A percentile compares a stretch with the other conserved stretches of the same genome.
These are phyloP conservation scores for Fusarium mundagurra DNA, from an alignment of 2,329 filamentous ascomycete species.

Conservation along the genomic window DNA sequence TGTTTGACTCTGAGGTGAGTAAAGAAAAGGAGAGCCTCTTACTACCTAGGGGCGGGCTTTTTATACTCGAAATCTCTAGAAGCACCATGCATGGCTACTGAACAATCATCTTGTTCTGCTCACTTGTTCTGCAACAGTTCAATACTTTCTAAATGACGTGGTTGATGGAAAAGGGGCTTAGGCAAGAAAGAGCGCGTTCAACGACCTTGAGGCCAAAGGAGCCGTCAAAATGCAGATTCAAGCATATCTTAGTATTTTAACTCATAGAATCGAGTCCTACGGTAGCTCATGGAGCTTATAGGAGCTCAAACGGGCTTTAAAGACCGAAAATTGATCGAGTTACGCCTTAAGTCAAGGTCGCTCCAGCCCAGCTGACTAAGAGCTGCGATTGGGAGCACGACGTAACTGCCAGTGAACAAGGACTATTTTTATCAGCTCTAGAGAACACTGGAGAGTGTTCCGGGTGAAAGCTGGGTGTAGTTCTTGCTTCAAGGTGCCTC, in stretches of 20 bases:
- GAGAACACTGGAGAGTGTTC: background rate
- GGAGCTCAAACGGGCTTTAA: background rate
- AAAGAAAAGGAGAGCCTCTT: no score
- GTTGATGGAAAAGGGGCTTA: background rate
- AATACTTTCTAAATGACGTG: background rate
- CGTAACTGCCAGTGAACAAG: background rate
- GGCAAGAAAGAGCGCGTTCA: background rate
- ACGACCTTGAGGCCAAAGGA: background rate
- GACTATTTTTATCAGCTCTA: background rate
- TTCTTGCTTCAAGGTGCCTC: background rate
- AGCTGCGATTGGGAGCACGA: background rate
- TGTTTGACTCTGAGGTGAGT: background rate
- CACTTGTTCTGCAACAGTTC: background rate
- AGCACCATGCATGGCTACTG: background rate
- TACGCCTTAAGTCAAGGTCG: background rate
- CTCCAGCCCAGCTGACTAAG: background rate
- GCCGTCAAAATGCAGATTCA: no score
- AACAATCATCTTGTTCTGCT: background rate
- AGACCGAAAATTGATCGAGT: background rate
- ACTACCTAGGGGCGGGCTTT: background rate
- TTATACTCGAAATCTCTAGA: background rate
- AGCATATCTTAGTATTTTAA: no score
- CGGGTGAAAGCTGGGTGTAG: background rate
- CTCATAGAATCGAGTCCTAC: fast-evolving
- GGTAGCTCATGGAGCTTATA: background rate